Base-by-base conservation (phyloP, 805 yeast genomes). In the Candida nitratophila region DNA sequence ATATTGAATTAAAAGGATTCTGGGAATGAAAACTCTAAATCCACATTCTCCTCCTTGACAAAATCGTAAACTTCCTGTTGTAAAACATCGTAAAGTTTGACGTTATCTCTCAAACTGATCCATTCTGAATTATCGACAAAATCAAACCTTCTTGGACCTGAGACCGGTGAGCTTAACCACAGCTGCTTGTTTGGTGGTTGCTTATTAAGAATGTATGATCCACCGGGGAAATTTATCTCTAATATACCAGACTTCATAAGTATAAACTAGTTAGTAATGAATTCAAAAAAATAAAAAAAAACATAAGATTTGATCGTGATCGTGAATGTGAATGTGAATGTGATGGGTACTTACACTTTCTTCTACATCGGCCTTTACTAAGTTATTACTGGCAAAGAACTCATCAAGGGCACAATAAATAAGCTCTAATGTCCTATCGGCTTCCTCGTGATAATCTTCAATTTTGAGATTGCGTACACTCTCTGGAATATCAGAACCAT, bases 181-280 rank as follows among this genome's bases (percentile, higher is more conserved):
- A 93, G 83, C 62, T 93, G 99, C 64, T 86, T 84, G 65, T 89
- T 93, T 3, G 99, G 97, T 1, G 99, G 99, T 65, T 93, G 98
- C 59, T 89, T 91, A 68, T 93, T 93, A 58, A 93, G 82, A 26
- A 93, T 96, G 59, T 93, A 93, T 0, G 90, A 76, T 1, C 97
- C 98, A 1, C 80, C 76, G 3, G 91, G 86, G 16, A 86, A 54
- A 7, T 71, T 77, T 45, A 93, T 61, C 1, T 91, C 81, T 64
- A 93, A 63, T 9, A 93, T 97, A 8, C 99, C 99, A 7, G 63
- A 47, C 53, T 56, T 30, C 14, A 41, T 8, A 12, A 15, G 16
- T 35, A 43, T 47, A 37, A 33, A 15, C n/a, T 4, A 16, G 37
- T 33, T 6, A 12, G 44, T 19, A 20, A n/a, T 26, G 24, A n/a